Percentiles rank a stretch among this genome's conserved stretches.
phyloP scores from a whole-genome alignment of 805 yeast genomes.

The Schizosaccharomyces octosporus region DNA sequence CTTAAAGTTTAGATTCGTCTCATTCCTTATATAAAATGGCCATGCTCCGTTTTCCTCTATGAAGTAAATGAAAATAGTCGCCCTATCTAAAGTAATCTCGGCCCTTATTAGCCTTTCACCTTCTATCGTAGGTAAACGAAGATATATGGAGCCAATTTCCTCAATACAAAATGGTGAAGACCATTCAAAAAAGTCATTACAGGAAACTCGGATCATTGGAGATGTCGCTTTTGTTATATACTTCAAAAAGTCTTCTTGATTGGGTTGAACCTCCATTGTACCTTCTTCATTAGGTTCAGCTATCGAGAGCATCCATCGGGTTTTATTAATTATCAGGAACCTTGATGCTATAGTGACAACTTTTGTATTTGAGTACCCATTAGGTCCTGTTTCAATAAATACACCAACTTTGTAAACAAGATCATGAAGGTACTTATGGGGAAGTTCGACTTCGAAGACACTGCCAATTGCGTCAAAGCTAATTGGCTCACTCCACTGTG shows the following conservation, averaged over 20 bases:
- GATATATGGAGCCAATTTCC: constrained; percentile 59
- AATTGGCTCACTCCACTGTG: constrained; percentile 45
- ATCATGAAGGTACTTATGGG: constrained; percentile 11
- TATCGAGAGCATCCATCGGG: constrained; percentile 30
- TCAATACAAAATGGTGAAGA: constrained; percentile 69
- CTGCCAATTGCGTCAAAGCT: constrained; percentile 85
- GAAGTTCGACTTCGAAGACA: constrained; percentile 28
- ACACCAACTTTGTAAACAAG: constrained; percentile 54
- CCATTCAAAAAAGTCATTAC: constrained; percentile 21
- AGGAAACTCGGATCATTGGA: neutral
- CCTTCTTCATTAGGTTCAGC: constrained; percentile 10
- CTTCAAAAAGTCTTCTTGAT: neutral
- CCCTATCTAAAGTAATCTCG: constrained; percentile 52
- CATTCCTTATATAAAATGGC: constrained; percentile 85
- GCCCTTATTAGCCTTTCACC: constrained; percentile 43
- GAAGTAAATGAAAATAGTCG: constrained; percentile 55
- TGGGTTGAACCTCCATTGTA: neutral
- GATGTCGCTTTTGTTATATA: neutral
- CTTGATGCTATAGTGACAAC: constrained; percentile 65
- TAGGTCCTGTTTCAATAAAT: constrained; percentile 57
- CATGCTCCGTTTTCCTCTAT: constrained; percentile 51
- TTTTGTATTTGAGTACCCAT: constrained; percentile 52
- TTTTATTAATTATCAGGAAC: constrained; percentile 42
- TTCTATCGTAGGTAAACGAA: constrained; percentile 39
- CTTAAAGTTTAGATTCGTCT: constrained; percentile 63